Base-by-base conservation (phyloP, 2,329 filamentous ascomycete genomes). In the Lasiodiplodia hormozganensis region DNA sequence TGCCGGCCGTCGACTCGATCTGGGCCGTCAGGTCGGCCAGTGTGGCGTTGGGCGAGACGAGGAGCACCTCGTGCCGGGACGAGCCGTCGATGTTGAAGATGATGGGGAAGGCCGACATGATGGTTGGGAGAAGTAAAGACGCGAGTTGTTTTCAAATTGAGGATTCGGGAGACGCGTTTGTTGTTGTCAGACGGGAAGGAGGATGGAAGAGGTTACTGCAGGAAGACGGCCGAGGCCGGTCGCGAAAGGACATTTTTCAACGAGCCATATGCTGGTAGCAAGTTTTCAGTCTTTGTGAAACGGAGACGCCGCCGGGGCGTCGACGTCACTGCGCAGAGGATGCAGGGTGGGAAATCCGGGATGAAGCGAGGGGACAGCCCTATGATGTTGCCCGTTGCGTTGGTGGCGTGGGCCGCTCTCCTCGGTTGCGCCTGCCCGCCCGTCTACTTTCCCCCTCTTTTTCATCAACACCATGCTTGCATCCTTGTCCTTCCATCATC, bases 21-120 rank as follows among this genome's bases (percentile, higher is more conserved):
- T 67, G 31, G 16, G 56, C 31, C 2, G 66, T 66, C 31, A 74
- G 65, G 52, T 69, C 53, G 11, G 52, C n/a, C 56, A 71, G 56
- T 16, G 65, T 52, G 57, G 62, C 62, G n/a, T 16, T 12, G 21
- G 71, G 52, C 16, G 49, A 38, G 52, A 73, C 52, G 65, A 73
- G 53, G 68, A 70, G 69, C 72, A 76, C 65, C 68, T 80, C 78
- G 68, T 80, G 78, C 53, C 78, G 72, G 57, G 71, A 72, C 38
- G 73, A 74, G 60, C 73, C 73, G 36, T 75, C 74, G 58, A 80
- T 73, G n/a, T 74, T 79, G 73, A 80, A 80, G 54, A 80, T 70
- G 66, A 77, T 70, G 18, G 78, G 77, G 62, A 78, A 62, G 56
- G 43, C 23, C 14, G 47, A 62, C 66, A 68, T 68, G 56, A 68